Percentiles rank a stretch among this genome's conserved stretches.
Conservation (phyloP, 2,329 filamentous ascomycete genomes). For the Mycosphaerella sp. region DNA sequence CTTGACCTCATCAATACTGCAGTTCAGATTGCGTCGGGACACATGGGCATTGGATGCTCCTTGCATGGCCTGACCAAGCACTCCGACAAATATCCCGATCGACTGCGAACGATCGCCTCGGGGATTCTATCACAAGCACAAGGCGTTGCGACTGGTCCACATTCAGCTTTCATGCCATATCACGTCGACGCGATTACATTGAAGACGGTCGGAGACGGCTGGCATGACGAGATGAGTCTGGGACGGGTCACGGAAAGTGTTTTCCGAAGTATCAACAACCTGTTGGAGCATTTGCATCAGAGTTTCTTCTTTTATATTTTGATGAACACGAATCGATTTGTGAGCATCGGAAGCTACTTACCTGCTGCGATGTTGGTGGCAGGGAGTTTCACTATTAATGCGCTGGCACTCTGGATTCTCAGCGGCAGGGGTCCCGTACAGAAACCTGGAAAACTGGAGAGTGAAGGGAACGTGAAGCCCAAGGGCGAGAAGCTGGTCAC, state of each 20-base stretch:
- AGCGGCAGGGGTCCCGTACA: constrained; percentile 52
- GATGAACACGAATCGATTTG: constrained; percentile 85
- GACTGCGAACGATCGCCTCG: constrained; percentile 79
- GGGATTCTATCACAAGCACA: constrained; percentile 91
- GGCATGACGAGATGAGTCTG: constrained; percentile 97
- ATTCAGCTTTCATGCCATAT: constrained; percentile 95
- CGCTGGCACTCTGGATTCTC: constrained; percentile 87
- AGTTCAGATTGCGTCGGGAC: constrained; percentile 75
- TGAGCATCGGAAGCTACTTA: constrained; percentile 95
- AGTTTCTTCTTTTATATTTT: constrained; percentile 99
- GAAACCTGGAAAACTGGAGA: constrained; percentile 31
- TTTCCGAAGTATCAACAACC: constrained; percentile 89
- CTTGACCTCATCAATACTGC: constrained; percentile 94
- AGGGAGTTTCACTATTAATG: constrained; percentile 90
- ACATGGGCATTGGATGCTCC: constrained; percentile 81
- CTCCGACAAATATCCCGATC: constrained; percentile 68
- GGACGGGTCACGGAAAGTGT: constrained; percentile 83
- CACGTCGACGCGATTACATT: constrained; percentile 94
- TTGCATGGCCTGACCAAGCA: constrained; percentile 83
- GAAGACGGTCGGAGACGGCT: constrained; percentile 81
- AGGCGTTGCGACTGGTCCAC: constrained; percentile 80
- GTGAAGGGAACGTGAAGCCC: constrained; percentile 26
- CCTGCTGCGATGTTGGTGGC: constrained; percentile 97
- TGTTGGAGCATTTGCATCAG: constrained; percentile 94
- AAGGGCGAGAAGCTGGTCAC: constrained; percentile 34